A percentile compares a stretch with the other conserved stretches of the same genome.
phyloP scores from a whole-genome alignment of 768 basidiomycete genomes.

The Agrocybe praecox region DNA sequence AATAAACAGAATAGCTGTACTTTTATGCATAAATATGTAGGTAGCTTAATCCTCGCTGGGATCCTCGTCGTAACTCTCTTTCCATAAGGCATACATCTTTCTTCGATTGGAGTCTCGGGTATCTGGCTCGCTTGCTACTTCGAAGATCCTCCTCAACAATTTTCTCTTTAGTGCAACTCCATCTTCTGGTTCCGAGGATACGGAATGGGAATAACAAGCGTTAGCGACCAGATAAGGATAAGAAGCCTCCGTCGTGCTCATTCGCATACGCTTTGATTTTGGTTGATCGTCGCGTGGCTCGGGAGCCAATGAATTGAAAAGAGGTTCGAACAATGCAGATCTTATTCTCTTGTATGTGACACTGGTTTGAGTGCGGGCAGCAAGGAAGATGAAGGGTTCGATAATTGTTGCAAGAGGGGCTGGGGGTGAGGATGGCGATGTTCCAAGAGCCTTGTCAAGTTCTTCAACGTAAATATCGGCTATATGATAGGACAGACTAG shows the following conservation, averaged over 20 bases:
- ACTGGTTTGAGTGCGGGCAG: slow-evolving; percentile 65
- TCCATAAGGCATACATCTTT: slow-evolving; percentile 85
- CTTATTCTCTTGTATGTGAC: slow-evolving; percentile 77
- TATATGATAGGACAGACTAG: slow-evolving; percentile 82
- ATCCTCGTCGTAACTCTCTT: slow-evolving; percentile 54
- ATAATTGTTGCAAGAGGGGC: slow-evolving; percentile 37
- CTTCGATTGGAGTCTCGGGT: slow-evolving; percentile 79
- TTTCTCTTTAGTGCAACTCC: slow-evolving; percentile 46
- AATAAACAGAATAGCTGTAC: neutral
- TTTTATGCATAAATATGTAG: slow-evolving; percentile 2
- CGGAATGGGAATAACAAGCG: slow-evolving; percentile 49
- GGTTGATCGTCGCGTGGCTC: slow-evolving; percentile 41
- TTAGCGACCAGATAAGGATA: slow-evolving; percentile 54
- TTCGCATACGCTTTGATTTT: slow-evolving; percentile 48
- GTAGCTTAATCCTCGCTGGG: slow-evolving; percentile 27
- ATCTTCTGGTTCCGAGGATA: slow-evolving; percentile 36
- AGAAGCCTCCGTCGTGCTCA: slow-evolving; percentile 28
- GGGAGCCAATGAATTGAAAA: slow-evolving; percentile 56
- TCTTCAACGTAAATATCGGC: slow-evolving; percentile 91
- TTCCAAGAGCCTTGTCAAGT: slow-evolving; percentile 66
- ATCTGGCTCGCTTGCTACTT: slow-evolving; percentile 71
- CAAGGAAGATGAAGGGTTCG: slow-evolving; percentile 71
- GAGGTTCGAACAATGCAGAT: slow-evolving; percentile 66
- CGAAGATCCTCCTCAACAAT: slow-evolving; percentile 68
- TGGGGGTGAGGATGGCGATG: slow-evolving; percentile 49